Percentiles rank a stretch among this genome's conserved stretches.
Conservation (phyloP, 495 filamentous ascomycete species). For the Talaromyces adpressus region DNA sequence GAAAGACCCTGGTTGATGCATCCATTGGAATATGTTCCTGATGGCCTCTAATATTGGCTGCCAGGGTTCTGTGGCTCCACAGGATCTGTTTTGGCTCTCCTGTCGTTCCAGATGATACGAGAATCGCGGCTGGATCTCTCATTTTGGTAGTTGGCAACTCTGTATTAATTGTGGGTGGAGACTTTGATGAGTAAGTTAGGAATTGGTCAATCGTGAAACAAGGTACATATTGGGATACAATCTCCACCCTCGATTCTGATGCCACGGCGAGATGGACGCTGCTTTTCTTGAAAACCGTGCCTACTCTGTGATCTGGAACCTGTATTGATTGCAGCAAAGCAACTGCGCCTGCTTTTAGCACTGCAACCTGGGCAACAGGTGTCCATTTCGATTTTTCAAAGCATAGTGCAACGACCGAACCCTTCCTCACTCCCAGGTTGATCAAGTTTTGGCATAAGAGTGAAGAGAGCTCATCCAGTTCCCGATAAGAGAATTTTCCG, state of each 20-base stretch:
- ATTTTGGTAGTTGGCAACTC: not conserved
- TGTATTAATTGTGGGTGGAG: not conserved
- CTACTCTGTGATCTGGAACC: not conserved
- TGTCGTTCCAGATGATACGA: not conserved
- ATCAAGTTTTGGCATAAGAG: not conserved
- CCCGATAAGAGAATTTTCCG: not conserved
- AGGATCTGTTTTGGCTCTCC: not conserved
- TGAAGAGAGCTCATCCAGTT: not conserved
- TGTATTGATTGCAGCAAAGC: not conserved
- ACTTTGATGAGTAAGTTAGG: not conserved
- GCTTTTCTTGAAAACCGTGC: not conserved
- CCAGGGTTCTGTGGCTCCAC: not conserved
- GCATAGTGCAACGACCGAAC: not conserved
- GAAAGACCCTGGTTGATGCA: not conserved
- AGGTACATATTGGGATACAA: not conserved
- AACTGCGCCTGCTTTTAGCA: not conserved
- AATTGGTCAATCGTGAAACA: not conserved
- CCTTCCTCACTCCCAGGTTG: not conserved
- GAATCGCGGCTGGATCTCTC: not conserved
- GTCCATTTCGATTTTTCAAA: not conserved
- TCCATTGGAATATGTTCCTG: not conserved
- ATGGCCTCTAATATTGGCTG: not conserved
- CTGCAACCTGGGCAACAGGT: not conserved
- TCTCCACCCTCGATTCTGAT: not conserved
- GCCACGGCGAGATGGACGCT: not conserved